phyloP scores from a whole-genome alignment of 345 rosid species.

The Leavenworthia alabamica region DNA sequence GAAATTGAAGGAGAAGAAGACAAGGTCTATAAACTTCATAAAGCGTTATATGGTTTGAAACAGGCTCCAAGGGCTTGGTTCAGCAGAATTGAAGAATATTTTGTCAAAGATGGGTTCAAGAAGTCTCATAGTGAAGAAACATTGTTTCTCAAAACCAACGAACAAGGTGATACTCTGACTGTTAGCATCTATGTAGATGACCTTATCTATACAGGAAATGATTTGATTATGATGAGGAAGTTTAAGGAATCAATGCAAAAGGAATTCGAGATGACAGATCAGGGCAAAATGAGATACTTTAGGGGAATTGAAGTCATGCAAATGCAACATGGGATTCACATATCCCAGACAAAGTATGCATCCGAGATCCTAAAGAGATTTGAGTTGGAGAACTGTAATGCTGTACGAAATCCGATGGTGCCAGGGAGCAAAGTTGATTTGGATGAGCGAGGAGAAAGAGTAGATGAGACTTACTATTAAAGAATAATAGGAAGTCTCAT shows the following conservation, averaged over 20 bases:
- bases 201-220: neutral
- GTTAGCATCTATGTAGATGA: neutral
- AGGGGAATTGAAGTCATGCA: neutral
- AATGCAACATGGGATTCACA: neutral
- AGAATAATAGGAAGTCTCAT: neutral
- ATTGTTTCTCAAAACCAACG: neutral
- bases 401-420: rapidly evolving
- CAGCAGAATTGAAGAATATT: neutral
- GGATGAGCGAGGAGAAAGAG: neutral
- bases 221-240: neutral
- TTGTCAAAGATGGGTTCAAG: neutral
- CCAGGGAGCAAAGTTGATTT: neutral
- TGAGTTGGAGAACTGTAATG: neutral
- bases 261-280: neutral
- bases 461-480: neutral
- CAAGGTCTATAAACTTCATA: neutral
- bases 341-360: neutral
- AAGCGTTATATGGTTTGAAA: neutral
- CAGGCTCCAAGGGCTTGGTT: neutral
- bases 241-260: neutral
- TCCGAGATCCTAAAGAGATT: neutral
- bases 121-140: neutral
- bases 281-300: neutral
- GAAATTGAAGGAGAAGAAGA: neutral
- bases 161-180: neutral